A percentile compares a stretch with the other conserved stretches of the same genome.
phyloP scores from a whole-genome alignment of 148 eudicot species.

The Dianthus caryophyllus region DNA sequence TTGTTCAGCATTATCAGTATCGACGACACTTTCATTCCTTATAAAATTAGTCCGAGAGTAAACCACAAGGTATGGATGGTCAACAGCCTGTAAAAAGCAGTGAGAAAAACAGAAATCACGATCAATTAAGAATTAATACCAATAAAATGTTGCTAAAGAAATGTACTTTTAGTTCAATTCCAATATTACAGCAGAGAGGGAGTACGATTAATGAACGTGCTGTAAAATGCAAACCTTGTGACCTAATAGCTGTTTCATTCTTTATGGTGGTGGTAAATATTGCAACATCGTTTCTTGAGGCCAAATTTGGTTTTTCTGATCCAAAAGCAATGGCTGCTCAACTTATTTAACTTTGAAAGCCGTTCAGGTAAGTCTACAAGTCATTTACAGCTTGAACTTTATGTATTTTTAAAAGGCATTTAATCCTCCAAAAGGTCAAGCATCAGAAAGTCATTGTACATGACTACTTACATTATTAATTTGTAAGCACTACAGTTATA shows the following conservation, averaged over 20 bases:
- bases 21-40: conserved; percentile 36
- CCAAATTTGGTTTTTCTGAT: no score
- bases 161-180: background rate
- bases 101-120: conserved; percentile 6
- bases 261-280: background rate
- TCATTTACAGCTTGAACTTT: no score
- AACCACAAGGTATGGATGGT: conserved; percentile 95
- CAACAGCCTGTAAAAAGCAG: conserved; percentile 62
- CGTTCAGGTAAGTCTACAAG: background rate
- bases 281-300: background rate
- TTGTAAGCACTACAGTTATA: background rate
- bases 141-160: background rate
- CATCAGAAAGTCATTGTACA: background rate
- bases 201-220: background rate
- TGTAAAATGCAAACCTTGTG: background rate
- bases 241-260: background rate
- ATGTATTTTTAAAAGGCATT: no score
- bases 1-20: conserved; percentile 39
- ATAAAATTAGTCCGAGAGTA: conserved; percentile 55
- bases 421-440: background rate
- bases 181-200: background rate
- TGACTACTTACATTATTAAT: background rate
- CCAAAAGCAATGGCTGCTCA: background rate
- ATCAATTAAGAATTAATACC: background rate
- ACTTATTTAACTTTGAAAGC: background rate